phyloP scores from a whole-genome alignment of 768 basidiomycete species.

The Rhodosporidiobolus odoratus region DNA sequence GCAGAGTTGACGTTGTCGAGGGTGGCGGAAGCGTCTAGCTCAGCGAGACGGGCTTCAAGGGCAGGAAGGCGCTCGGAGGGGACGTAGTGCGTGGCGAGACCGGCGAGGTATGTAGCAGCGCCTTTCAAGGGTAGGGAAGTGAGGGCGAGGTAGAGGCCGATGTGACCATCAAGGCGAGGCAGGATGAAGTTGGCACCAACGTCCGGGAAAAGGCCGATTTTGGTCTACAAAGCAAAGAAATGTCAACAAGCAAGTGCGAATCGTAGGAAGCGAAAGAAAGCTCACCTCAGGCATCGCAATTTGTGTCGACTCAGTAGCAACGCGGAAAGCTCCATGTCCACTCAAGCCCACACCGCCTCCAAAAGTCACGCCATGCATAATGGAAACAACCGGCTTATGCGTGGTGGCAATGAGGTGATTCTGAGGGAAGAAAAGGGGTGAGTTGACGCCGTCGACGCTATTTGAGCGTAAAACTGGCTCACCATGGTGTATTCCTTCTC shows the following conservation, averaged over 20 bases:
- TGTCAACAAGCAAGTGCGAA: neutral
- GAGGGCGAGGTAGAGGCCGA: slow-evolving; percentile 90
- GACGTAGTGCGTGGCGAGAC: slow-evolving; percentile 90
- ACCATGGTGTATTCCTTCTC: slow-evolving; percentile 61
- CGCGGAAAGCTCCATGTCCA: slow-evolving; percentile 75
- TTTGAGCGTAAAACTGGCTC: neutral
- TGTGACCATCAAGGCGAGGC: slow-evolving; percentile 77
- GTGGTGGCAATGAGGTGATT: slow-evolving; percentile 40
- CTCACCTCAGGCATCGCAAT: slow-evolving; percentile 96
- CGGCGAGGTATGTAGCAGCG: slow-evolving; percentile 73
- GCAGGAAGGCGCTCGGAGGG: slow-evolving; percentile 67
- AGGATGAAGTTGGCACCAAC: slow-evolving; percentile 89
- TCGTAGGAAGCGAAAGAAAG: neutral
- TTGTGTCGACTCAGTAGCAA: slow-evolving; percentile 84
- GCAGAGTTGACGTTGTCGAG: slow-evolving; percentile 60
- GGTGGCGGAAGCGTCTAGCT: slow-evolving; percentile 45
- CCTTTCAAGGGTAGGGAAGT: slow-evolving; percentile 70
- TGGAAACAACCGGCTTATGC: slow-evolving; percentile 77
- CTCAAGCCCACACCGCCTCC: slow-evolving; percentile 90
- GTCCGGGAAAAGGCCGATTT: slow-evolving; percentile 61
- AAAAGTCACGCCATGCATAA: slow-evolving; percentile 90
- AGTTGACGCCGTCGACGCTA: slow-evolving; percentile 37
- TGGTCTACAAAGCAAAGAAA: slow-evolving; percentile 38
- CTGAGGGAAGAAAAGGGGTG: neutral
- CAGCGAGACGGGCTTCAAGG: slow-evolving; percentile 63